Evolutionary conservation across 164 flowering plant species (phyloP).

Genomic region (Nymphaea colorata): DNA sequence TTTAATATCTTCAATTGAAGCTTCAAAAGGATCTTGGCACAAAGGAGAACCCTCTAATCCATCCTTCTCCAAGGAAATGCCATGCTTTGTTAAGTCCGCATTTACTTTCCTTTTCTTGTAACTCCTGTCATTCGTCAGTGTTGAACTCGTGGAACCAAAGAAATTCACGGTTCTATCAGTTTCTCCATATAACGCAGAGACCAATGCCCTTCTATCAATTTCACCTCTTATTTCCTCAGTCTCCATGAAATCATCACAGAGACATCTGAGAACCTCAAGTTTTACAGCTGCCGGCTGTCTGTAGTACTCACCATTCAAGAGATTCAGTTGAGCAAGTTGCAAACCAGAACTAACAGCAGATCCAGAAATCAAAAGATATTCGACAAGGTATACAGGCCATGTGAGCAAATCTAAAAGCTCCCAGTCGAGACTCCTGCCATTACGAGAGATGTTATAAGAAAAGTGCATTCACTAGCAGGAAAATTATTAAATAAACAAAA

Average conservation of each 20-base stretch:
- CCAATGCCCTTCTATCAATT: constrained; percentile 45
- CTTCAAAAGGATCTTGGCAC: constrained; percentile 32
- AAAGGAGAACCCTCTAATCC: constrained; percentile 28
- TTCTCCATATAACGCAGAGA: constrained; percentile 32
- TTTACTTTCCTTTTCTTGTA: constrained; percentile 34
- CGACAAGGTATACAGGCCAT: constrained; percentile 79
- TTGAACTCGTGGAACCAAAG: background rate
- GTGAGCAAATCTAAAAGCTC: constrained; percentile 64
- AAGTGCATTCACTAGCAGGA: background rate
- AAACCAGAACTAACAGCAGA: constrained; percentile 38
- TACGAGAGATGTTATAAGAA: constrained; percentile 4
- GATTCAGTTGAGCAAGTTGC: constrained; percentile 31
- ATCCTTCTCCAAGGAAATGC: constrained; percentile 10
- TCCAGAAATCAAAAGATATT: constrained; percentile 54
- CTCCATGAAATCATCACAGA: constrained; percentile 85
- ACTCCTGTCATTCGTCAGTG: constrained; percentile 14
- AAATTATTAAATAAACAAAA: background rate
- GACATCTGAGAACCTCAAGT: constrained; percentile 56
- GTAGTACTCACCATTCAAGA: constrained; percentile 50
- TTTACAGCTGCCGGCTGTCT: constrained; percentile 46
- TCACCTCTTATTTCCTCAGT: constrained; percentile 60
- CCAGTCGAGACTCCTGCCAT: constrained; percentile 82
- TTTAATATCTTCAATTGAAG: background rate
- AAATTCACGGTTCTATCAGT: constrained; percentile 20
- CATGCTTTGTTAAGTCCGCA: background rate